These are phyloP conservation scores for Entonaema liquescens DNA, from an alignment of 495 filamentous ascomycete species.

Conservation along the genomic window DNA sequence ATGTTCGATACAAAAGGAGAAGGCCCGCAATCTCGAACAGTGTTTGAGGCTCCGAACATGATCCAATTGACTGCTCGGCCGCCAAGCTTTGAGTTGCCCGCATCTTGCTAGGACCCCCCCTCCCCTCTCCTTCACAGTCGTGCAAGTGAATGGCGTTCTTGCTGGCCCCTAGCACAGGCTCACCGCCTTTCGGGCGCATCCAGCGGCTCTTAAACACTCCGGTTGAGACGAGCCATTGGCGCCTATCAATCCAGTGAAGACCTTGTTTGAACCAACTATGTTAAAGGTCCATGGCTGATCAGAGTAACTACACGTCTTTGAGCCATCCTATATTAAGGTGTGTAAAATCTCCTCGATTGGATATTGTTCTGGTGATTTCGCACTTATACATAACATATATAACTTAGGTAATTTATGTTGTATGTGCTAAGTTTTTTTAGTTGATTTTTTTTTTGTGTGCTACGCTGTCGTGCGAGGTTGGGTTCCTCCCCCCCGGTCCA, in stretches of 20 bases:
- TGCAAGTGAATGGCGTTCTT: conserved; percentile 24
- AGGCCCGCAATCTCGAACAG: conserved; percentile 26
- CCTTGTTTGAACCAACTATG: conserved; percentile 3
- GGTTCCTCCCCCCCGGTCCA: conserved; percentile 7
- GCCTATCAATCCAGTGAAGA: conserved; percentile 17
- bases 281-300: conserved; percentile 8
- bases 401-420: background rate
- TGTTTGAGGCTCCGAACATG: conserved; percentile 38
- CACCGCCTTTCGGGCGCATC: conserved; percentile 41
- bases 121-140: conserved; percentile 3
- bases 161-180: conserved; percentile 12
- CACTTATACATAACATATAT: background rate
- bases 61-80: conserved; percentile 9
- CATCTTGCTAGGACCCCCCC: conserved; percentile 12
- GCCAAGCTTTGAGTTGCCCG: conserved; percentile 28
- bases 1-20: conserved; percentile 5
- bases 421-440: background rate
- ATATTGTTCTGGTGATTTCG: background rate
- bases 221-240: conserved; percentile 22
- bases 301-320: conserved; percentile 14
- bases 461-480: conserved; percentile 27
- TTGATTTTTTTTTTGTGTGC: background rate
- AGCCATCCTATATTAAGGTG: conserved; percentile 8
- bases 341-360: conserved; percentile 26
- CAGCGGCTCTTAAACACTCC: conserved; percentile 32